Evolutionary conservation across 495 filamentous ascomycete species (phyloP).

Genomic region (Neurospora tetrasperma): DNA sequence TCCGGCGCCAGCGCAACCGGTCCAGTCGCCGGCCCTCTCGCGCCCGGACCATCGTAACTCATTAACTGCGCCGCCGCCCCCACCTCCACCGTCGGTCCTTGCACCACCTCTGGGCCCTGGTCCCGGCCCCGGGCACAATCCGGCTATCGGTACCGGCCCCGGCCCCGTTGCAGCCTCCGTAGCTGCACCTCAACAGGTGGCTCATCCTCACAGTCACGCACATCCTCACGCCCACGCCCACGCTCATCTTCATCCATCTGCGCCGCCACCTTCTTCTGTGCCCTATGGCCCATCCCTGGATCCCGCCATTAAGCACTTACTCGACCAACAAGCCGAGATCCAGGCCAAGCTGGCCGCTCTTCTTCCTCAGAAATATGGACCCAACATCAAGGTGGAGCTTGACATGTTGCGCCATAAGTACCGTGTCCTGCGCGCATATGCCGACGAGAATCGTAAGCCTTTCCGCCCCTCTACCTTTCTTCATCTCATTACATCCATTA

Average conservation of each 20-base stretch:
- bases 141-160: neutral
- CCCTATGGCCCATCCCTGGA: constrained; percentile 32
- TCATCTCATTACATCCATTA: neutral
- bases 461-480: constrained; percentile 8
- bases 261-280: constrained; percentile 3
- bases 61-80: constrained; percentile 13
- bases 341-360: constrained; percentile 36
- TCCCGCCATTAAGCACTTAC: constrained; percentile 33
- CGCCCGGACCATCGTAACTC: constrained; percentile 18
- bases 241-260: constrained; percentile 1
- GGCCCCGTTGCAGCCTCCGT: constrained; percentile 2
- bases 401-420: constrained; percentile 39
- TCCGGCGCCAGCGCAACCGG: constrained; percentile 10
- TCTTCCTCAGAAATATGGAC: constrained; percentile 34
- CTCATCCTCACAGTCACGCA: constrained; percentile 3
- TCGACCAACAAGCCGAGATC: constrained; percentile 41
- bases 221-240: neutral
- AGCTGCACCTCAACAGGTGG: neutral
- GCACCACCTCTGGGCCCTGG: constrained; percentile 9
- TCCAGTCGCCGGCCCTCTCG: constrained; percentile 6
- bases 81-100: constrained; percentile 11
- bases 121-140: constrained; percentile 1
- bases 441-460: constrained; percentile 34
- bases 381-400: constrained; percentile 33
- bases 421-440: constrained; percentile 32